These are phyloP conservation scores for Ceratocystis diversiconidia DNA, from an alignment of 2,329 filamentous ascomycete species.

Conservation along the genomic window DNA sequence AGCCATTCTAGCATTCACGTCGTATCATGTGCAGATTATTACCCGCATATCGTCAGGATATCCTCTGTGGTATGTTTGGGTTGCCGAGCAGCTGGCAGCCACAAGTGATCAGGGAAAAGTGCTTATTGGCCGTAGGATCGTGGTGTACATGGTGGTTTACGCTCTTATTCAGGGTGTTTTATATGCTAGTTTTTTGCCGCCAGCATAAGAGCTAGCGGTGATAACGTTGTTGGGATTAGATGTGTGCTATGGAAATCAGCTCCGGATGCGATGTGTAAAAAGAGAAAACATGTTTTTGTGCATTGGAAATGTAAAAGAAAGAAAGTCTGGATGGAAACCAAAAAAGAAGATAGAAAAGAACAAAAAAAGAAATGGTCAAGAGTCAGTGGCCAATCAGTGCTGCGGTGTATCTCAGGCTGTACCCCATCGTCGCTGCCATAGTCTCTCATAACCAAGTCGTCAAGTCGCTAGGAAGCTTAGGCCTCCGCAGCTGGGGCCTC, in stretches of 20 bases:
- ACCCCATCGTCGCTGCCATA: background rate
- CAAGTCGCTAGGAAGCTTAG: background rate
- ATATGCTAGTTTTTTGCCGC: conserved; percentile 82
- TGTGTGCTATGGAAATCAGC: background rate
- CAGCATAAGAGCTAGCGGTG: conserved; percentile 42
- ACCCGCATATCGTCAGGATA: conserved; percentile 79
- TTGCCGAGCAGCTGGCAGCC: conserved; percentile 39
- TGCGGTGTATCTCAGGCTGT: background rate
- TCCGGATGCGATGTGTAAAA: background rate
- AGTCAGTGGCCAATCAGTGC: background rate
- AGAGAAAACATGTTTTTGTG: background rate
- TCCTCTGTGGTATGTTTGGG: conserved; percentile 76
- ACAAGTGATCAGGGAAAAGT: conserved; percentile 20
- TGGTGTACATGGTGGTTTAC: conserved; percentile 67
- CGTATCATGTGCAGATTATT: conserved; percentile 88
- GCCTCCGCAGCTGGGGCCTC: background rate
- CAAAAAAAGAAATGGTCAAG: background rate
- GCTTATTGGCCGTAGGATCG: conserved; percentile 28
- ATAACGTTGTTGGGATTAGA: background rate
- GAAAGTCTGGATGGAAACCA: background rate
- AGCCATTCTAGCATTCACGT: conserved; percentile 56
- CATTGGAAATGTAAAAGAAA: conserved; percentile 1
- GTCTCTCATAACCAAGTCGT: background rate
- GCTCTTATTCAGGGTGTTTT: conserved; percentile 66
- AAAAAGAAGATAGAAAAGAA: background rate